A percentile compares a stretch with the other conserved stretches of the same genome.
Evolutionary conservation across 352 stramenopile genomes (phyloP).

Genomic region (Phytophthora sp.): DNA sequence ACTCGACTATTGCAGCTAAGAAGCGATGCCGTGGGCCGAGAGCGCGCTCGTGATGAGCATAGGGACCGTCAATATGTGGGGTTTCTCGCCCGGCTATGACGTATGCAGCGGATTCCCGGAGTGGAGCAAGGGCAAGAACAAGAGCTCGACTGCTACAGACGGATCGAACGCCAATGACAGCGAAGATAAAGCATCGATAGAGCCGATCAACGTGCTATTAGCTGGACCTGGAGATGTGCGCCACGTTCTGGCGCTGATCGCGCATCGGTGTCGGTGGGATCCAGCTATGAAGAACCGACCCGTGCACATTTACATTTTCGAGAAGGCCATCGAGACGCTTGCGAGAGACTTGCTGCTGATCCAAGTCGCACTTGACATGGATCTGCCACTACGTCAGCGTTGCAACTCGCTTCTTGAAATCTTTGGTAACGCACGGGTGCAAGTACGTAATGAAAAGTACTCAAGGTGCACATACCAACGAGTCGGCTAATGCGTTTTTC

Average conservation of each 20-base stretch:
- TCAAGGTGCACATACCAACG: neutral
- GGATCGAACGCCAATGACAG: neutral
- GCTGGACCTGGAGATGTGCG: constrained; percentile 79
- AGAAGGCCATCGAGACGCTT: constrained; percentile 86
- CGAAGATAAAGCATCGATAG: constrained; percentile 19
- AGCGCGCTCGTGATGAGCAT: constrained; percentile 77
- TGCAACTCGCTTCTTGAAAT: constrained; percentile 93
- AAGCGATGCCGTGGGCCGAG: constrained; percentile 55
- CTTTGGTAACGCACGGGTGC: constrained; percentile 92
- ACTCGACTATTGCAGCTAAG: neutral
- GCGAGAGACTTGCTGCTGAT: constrained; percentile 91
- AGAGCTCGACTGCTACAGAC: neutral
- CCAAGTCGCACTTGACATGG: constrained; percentile 84
- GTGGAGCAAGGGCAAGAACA: constrained; percentile 3
- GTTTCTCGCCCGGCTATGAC: constrained; percentile 83
- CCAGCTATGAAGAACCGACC: constrained; percentile 37
- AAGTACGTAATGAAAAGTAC: constrained; percentile 41
- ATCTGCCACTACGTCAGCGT: constrained; percentile 89
- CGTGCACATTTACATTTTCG: constrained; percentile 91
- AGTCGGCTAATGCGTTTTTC: neutral
- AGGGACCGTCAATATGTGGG: constrained; percentile 88
- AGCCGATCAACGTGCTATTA: constrained; percentile 65
- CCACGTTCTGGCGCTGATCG: constrained; percentile 67
- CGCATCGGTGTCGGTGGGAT: constrained; percentile 48
- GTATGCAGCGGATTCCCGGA: constrained; percentile 34